Conservation (phyloP, 352 stramenopile species). For the Phytophthora crassamura region DNA sequence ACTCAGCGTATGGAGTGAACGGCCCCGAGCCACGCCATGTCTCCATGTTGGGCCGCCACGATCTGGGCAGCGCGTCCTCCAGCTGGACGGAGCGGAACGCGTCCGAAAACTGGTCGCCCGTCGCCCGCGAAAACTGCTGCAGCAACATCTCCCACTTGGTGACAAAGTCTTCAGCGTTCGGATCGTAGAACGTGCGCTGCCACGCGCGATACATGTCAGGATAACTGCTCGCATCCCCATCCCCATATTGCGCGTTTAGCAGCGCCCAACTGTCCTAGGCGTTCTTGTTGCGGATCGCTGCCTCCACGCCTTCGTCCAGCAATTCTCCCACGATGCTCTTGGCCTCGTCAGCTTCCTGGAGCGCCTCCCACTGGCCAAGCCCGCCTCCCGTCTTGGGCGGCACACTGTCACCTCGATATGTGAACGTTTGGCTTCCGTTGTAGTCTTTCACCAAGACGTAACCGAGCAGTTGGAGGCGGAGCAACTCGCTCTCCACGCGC, state of each 20-base stretch:
- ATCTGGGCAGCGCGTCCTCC: conserved; percentile 18
- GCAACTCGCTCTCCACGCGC: conserved; percentile 6
- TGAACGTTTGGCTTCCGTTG: conserved; percentile 17
- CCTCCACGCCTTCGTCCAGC: conserved; percentile 26
- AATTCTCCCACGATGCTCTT: conserved; percentile 28
- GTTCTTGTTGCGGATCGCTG: conserved; percentile 34
- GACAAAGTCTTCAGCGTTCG: conserved; percentile 31
- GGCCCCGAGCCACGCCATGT: conserved; percentile 24
- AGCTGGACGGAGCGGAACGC: conserved; percentile 28
- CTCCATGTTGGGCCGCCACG: conserved; percentile 14
- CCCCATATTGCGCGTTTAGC: conserved; percentile 27
- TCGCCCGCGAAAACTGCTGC: conserved; percentile 23
- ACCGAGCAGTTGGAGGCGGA: conserved; percentile 1
- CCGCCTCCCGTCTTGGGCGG: conserved; percentile 3
- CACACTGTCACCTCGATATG: not conserved
- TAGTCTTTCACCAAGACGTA: conserved; percentile 16
- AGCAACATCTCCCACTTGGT: conserved; percentile 24
- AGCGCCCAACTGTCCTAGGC: conserved; percentile 37
- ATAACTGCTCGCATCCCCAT: conserved; percentile 3
- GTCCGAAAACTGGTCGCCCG: conserved; percentile 25
- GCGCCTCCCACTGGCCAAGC: conserved; percentile 8
- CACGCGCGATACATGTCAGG: conserved; percentile 30
- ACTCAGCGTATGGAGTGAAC: conserved; percentile 28
- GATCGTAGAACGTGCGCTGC: conserved; percentile 30
- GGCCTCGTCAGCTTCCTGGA: conserved; percentile 22